These are phyloP conservation scores for Boletus reticulatus DNA, from an alignment of 768 basidiomycete species.

Conservation along the genomic window DNA sequence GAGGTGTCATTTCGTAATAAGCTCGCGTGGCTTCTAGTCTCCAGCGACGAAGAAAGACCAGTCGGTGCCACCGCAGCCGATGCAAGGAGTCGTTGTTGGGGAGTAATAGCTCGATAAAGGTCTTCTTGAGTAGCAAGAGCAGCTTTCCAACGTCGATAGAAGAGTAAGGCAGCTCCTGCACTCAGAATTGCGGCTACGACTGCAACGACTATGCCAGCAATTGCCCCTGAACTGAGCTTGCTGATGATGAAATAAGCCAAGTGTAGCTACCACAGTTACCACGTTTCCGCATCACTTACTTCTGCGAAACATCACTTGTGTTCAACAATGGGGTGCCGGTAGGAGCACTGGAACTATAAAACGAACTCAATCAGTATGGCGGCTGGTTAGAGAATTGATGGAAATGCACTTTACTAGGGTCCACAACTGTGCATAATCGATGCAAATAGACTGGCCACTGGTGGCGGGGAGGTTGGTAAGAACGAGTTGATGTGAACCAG, in stretches of 20 bases:
- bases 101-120: conserved; percentile 9
- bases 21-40: conserved; percentile 14
- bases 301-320: neutral
- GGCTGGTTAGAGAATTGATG: neutral
- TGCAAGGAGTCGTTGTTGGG: conserved; percentile 7
- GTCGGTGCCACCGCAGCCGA: neutral
- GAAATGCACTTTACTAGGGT: conserved; percentile 17
- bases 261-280: neutral
- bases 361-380: neutral
- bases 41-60: conserved; percentile 22
- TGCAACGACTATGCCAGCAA: conserved; percentile 22
- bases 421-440: conserved; percentile 35
- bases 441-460: conserved; percentile 21
- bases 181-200: conserved; percentile 10
- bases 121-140: conserved; percentile 13
- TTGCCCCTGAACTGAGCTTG: conserved; percentile 19
- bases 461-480: conserved; percentile 31
- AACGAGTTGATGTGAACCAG: conserved; percentile 35
- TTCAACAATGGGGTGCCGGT: neutral
- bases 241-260: conserved; percentile 6
- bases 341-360: neutral
- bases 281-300: conserved; percentile 7
- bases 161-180: conserved; percentile 19
- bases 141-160: conserved; percentile 30
- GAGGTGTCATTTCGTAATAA: conserved; percentile 8